Evolutionary conservation across 1,284 basidiomycete genomes (phyloP).

Genomic region (Apiotrichum domesticum): DNA sequence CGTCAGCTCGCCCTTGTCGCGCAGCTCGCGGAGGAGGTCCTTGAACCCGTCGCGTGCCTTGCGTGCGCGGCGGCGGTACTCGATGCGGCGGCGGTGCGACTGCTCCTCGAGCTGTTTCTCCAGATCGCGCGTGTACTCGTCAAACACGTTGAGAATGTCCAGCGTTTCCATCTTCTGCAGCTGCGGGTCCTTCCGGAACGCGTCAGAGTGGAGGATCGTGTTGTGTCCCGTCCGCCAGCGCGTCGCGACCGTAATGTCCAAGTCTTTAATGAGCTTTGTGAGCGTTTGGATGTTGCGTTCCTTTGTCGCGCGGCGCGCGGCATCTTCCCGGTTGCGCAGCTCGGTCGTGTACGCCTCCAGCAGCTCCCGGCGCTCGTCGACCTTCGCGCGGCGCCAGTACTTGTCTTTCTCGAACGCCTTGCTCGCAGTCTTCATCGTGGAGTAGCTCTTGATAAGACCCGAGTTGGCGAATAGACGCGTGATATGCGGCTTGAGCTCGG

Average conservation of each 20-base stretch:
- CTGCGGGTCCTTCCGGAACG: slow-evolving; percentile 67
- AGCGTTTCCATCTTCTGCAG: slow-evolving; percentile 74
- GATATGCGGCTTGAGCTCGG: slow-evolving; percentile 73
- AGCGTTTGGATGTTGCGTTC: slow-evolving; percentile 71
- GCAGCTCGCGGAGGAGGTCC: slow-evolving; percentile 66
- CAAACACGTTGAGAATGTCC: slow-evolving; percentile 83
- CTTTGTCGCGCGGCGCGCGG: slow-evolving; percentile 58
- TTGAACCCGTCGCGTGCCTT: slow-evolving; percentile 85
- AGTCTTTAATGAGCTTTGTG: slow-evolving; percentile 66
- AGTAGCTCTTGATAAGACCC: slow-evolving; percentile 78
- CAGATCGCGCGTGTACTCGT: slow-evolving; percentile 78
- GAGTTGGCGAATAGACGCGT: slow-evolving; percentile 76
- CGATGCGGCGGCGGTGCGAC: slow-evolving; percentile 67
- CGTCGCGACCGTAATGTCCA: slow-evolving; percentile 80
- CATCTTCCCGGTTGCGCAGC: slow-evolving; percentile 76
- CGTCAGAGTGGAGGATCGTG: slow-evolving; percentile 65
- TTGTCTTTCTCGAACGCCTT: slow-evolving; percentile 73
- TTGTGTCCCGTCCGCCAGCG: slow-evolving; percentile 78
- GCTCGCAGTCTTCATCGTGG: slow-evolving; percentile 79
- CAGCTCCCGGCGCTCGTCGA: slow-evolving; percentile 72
- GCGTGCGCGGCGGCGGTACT: slow-evolving; percentile 71
- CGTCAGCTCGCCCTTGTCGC: slow-evolving; percentile 62
- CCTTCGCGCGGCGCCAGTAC: slow-evolving; percentile 78
- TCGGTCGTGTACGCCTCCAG: slow-evolving; percentile 85
- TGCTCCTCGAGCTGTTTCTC: slow-evolving; percentile 84